phyloP scores from a whole-genome alignment of 441 rosid genomes.

The Erodium moschatum region DNA sequence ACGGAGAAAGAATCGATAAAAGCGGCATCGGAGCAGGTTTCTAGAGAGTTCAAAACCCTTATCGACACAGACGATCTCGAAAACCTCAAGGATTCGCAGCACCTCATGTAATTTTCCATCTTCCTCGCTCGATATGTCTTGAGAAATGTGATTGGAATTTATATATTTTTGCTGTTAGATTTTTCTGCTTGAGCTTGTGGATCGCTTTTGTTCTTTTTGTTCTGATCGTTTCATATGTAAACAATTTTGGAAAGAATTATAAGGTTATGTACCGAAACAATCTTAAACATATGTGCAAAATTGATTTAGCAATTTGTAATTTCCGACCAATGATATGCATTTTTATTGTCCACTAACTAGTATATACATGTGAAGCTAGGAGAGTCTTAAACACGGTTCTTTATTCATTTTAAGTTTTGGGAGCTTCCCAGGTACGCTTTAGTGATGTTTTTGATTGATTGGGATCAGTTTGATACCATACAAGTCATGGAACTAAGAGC shows the following conservation, averaged over 20 bases:
- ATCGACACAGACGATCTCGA: slow-evolving; percentile 44
- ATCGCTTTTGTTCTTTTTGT: neutral
- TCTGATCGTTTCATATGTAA: neutral
- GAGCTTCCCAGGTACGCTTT: neutral
- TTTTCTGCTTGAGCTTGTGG: neutral
- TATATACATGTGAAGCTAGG: neutral
- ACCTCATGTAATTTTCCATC: slow-evolving; percentile 48
- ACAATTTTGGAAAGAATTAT: neutral
- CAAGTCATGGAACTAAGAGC: neutral
- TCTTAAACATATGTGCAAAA: neutral
- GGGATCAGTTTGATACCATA: neutral
- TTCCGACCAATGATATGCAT: neutral
- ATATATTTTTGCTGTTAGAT: neutral
- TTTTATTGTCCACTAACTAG: neutral
- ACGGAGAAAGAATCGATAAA: slow-evolving; percentile 27
- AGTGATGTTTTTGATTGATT: neutral
- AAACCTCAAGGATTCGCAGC: slow-evolving; percentile 61
- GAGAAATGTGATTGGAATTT: too few relatives aligned
- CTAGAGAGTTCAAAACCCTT: slow-evolving; percentile 64
- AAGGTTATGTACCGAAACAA: too few relatives aligned
- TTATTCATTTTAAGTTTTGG: neutral
- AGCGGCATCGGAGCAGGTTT: slow-evolving; percentile 55
- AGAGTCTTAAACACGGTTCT: neutral
- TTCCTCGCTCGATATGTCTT: slow-evolving; percentile 10
- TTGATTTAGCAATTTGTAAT: neutral